phyloP scores from a whole-genome alignment of 2,329 filamentous ascomycete genomes.

The Fusarium musae region DNA sequence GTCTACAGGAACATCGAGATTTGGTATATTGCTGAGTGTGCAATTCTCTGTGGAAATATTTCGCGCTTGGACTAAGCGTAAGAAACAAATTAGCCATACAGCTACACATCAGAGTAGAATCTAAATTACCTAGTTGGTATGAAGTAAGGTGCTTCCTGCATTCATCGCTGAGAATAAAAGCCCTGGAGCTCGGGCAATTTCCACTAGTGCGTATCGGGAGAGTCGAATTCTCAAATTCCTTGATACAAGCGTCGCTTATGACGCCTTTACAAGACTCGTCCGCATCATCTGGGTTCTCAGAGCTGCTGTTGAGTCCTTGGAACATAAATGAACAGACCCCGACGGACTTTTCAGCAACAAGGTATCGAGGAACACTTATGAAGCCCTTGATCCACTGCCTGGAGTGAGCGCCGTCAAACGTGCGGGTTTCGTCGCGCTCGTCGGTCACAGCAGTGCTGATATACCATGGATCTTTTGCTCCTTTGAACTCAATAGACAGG shows the following conservation, averaged over 20 bases:
- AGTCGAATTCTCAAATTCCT: not conserved
- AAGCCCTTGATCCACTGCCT: not conserved
- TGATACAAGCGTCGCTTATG: not conserved
- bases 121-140: no score
- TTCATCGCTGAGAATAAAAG: no score
- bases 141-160: no score
- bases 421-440: not conserved
- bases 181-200: no score
- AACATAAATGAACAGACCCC: not conserved
- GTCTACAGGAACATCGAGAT: not conserved
- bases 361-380: not conserved
- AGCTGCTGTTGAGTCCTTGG: not conserved
- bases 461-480: not conserved
- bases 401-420: no score
- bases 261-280: not conserved
- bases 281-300: not conserved
- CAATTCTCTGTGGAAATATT: not conserved
- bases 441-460: not conserved
- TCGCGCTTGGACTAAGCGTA: not conserved
- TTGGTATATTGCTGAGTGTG: not conserved
- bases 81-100: no score
- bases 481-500: not conserved
- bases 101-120: rapidly evolving
- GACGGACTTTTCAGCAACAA: not conserved
- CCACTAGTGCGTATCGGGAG: rapidly evolving